phyloP scores from a whole-genome alignment of 371 early-diverging fungal species.

The Rhizopus sp. region DNA sequence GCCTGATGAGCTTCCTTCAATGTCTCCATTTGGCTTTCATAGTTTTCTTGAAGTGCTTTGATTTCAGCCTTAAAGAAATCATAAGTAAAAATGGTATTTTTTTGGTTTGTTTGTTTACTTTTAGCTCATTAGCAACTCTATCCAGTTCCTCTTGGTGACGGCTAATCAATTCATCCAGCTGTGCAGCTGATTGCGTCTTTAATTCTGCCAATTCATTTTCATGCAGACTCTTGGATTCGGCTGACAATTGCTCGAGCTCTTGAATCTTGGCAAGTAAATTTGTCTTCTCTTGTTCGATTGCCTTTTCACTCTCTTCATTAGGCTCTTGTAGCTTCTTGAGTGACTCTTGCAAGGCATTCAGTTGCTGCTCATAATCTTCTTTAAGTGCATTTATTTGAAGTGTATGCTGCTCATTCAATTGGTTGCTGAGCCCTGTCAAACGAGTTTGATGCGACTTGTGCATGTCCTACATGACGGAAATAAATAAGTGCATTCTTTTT shows the following conservation, averaged over 20 bases:
- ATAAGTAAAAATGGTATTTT: neutral
- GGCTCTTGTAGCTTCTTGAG: slow-evolving; percentile 18
- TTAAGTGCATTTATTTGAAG: slow-evolving; percentile 18
- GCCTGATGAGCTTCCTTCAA: slow-evolving; percentile 13
- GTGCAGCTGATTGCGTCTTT: slow-evolving; percentile 9
- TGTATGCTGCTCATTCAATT: slow-evolving; percentile 25
- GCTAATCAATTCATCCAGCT: slow-evolving; percentile 17
- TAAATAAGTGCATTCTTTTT: neutral
- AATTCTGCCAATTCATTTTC: slow-evolving; percentile 17
- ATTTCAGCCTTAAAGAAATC: slow-evolving; percentile 20
- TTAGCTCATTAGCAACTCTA: slow-evolving; percentile 10
- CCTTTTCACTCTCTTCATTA: slow-evolving; percentile 14
- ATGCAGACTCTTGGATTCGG: slow-evolving; percentile 6
- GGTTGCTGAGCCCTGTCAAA: slow-evolving; percentile 22
- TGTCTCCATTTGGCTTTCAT: slow-evolving; percentile 17
- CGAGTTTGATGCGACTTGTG: slow-evolving; percentile 31
- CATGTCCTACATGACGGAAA: slow-evolving; percentile 19
- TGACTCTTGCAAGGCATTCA: slow-evolving; percentile 19
- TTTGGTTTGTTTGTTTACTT: slow-evolving; percentile 5
- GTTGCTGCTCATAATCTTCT: slow-evolving; percentile 23
- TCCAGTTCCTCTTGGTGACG: slow-evolving; percentile 16
- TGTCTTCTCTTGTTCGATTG: slow-evolving; percentile 16
- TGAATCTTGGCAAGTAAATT: slow-evolving; percentile 23
- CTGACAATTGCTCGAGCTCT: slow-evolving; percentile 15
- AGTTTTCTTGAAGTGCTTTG: slow-evolving; percentile 8